These are phyloP conservation scores for Pyrenophora graminea DNA, from an alignment of 2,329 filamentous ascomycete genomes.

Conservation along the genomic window DNA sequence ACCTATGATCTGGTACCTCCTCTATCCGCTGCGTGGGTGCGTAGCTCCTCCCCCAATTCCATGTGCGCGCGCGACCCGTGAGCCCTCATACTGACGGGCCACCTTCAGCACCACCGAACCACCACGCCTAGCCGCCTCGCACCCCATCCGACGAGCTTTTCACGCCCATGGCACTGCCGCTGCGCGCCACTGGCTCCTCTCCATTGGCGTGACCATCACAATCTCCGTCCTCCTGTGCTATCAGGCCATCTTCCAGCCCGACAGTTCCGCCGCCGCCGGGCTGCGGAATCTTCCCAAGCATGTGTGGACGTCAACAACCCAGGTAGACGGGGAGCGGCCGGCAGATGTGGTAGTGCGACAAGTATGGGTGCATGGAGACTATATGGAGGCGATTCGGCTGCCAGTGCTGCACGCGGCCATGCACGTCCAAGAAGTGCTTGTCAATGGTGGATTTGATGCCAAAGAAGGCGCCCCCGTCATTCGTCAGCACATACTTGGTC, in stretches of 20 bases:
- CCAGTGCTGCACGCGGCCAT: conserved; percentile 69
- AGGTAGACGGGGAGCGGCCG: conserved; percentile 58
- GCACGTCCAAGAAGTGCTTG: conserved; percentile 69
- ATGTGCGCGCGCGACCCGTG: neutral
- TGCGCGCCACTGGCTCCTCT: conserved; percentile 73
- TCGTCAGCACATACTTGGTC: conserved; percentile 6
- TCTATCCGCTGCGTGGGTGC: conserved; percentile 77
- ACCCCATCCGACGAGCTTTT: conserved; percentile 68
- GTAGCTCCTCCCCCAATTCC: conserved; percentile 30
- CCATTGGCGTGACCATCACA: conserved; percentile 74
- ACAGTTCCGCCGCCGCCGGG: conserved; percentile 70
- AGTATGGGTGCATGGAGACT: conserved; percentile 79
- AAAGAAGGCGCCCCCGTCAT: neutral
- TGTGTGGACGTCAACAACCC: conserved; percentile 77
- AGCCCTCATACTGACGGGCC: conserved; percentile 18
- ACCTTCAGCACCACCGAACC: conserved; percentile 70
- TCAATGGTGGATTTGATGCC: conserved; percentile 54
- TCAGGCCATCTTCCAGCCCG: conserved; percentile 75
- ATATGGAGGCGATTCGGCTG: conserved; percentile 74
- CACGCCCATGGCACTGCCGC: conserved; percentile 71
- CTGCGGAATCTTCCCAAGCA: conserved; percentile 75
- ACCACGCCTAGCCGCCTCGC: conserved; percentile 65
- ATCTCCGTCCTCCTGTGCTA: conserved; percentile 73
- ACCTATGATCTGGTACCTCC: conserved; percentile 73
- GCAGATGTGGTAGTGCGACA: conserved; percentile 80